Evolutionary conservation across 768 basidiomycete genomes (phyloP), one percentile per base, ranked within the genome.

Genomic region (Austroboletus eburneus): DNA sequence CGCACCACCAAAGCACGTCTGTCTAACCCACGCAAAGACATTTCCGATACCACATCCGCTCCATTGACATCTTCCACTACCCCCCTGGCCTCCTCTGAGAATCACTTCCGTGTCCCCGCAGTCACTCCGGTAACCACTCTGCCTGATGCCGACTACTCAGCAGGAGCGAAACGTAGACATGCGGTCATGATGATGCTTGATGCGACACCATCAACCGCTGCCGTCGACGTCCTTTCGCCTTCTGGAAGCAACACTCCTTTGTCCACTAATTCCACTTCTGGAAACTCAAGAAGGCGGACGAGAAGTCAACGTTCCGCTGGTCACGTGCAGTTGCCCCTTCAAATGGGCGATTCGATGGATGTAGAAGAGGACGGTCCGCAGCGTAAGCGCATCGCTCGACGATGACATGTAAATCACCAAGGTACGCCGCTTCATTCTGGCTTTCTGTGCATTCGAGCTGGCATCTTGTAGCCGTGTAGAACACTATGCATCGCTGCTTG

Each of bases 181-280:
- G 83, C 85, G 0, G 75, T 85, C 57, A 86, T 88, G 81, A 81
- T 86, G 76, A 78, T 83, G 74, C 73, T 85, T 3, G 85, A 87
- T 54, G 69, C 82, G 0, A 57, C 72, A 14, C 56, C 75, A 3
- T 52, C 75, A 12, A 53, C 73, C 0, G 69, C 69, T 22, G 57
- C 71, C 20, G 65, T 72, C 14, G 56, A 66, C 2, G 59, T 69
- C n/a, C 58, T 63, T 30, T 55, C 72, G 2, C 64, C 76, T 5
- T 65, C 72, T 13, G 59, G 70, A 16, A 67, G 67, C 29, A 58
- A 45, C 45, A 45, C 58, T 35, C 56, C 60, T 38, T 60, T 38
- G 43, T 52, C 55, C 33, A 35, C 52, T 16, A 49, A 47, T 34
- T 49, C 65, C 21, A 30, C 50, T 44, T 61, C 64, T 6, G 66